Base-by-base conservation (phyloP, 495 filamentous ascomycete species). In the Letharia lupina region DNA sequence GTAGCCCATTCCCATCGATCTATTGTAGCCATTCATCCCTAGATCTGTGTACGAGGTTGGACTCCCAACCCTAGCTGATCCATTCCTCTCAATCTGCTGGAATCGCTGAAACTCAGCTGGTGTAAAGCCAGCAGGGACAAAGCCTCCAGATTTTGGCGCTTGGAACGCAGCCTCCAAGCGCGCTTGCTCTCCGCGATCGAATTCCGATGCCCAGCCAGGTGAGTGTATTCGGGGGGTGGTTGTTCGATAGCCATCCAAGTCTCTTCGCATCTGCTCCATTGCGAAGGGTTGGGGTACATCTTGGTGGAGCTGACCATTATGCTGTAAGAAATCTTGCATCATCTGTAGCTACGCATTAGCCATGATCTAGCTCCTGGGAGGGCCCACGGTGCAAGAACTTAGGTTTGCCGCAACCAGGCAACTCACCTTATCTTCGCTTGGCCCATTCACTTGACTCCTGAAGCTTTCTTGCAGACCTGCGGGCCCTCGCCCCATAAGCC, bases 291-390 rank as follows among this genome's bases (percentile, higher is more conserved):
- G 81, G 65, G 61, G 71, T 40, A 77, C 75, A 41, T 75, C 79
- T 61, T 81, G 81, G 28, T 84, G 79, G 44, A 87, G 64, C 69
- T 86, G 83, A 39, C 77, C 81, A 45, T 82, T 80, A 75, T 93
- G 86, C 74, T 91, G 88, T 72, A 96, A 80, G 77, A 96, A 98
- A 47, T 91, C 87, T 72, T 96, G 89, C 87, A 97, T 90, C 87
- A 93, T 91, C 89, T 95, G 71, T 39, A 67, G 23, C n/a, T 39
- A 40, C 63, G 59, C 52, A 59, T 69, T 47, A 45, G 65, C 50
- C 28, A 28, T 54, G 33, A 11, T 20, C 12, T 15, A n/a, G 12
- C 15, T 39, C 28, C n/a, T 41, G n/a, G n/a, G 16, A 12, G 44
- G 35, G 28, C 37, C 7, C 7, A 7, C n/a, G 23, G 52, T 15